A percentile compares a stretch with the other conserved stretches of the same genome.
Evolutionary conservation across 305 asterid species (phyloP).

Genomic region (Coffea humblotiana): DNA sequence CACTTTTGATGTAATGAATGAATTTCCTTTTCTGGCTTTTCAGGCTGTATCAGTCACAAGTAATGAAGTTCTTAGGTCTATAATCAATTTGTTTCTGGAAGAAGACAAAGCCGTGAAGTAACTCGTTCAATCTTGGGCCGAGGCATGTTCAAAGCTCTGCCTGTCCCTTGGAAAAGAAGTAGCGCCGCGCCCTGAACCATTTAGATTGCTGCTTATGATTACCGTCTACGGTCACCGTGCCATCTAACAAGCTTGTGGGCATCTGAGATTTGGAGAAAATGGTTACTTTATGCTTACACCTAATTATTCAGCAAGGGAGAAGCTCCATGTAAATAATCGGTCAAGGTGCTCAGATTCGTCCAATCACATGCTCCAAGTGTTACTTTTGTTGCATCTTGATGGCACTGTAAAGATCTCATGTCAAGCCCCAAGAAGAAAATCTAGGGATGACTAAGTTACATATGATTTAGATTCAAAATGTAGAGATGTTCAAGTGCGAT

Average conservation of each 20-base stretch:
- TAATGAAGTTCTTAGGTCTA: slow-evolving; percentile 75
- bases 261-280: not conserved
- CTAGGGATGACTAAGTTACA: not conserved
- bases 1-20: not conserved
- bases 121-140: slow-evolving; percentile 11
- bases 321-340: not conserved
- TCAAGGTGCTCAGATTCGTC: not conserved
- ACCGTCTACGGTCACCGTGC: not conserved
- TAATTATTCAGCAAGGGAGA: not conserved
- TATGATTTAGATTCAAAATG: not conserved
- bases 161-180: not conserved
- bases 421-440: not conserved
- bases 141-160: not conserved
- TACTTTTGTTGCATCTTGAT: not conserved
- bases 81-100: slow-evolving; percentile 76
- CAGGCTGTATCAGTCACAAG: slow-evolving; percentile 58
- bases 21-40: slow-evolving; percentile 19
- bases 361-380: not conserved
- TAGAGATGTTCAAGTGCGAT: too few relatives aligned
- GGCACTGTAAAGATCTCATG: not conserved
- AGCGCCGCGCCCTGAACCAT: not conserved
- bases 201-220: not conserved
- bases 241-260: not conserved
- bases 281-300: not conserved
- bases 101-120: slow-evolving; percentile 71